phyloP scores from a whole-genome alignment of 2,329 filamentous ascomycete genomes.

The Drechslerella dactyloides region DNA sequence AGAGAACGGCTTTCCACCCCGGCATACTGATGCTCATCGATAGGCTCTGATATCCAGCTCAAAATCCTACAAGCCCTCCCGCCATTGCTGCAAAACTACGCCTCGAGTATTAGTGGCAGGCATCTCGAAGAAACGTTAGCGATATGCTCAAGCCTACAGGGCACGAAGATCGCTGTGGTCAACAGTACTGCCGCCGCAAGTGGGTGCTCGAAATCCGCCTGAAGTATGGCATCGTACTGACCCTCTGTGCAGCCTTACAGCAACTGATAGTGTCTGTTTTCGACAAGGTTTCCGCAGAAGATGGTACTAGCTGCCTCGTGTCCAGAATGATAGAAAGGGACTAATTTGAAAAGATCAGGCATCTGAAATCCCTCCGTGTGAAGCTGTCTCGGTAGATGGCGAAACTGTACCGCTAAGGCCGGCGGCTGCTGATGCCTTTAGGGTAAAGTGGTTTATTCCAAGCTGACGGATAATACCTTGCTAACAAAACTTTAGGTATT shows the following conservation, averaged over 20 bases:
- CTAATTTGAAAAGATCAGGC: slow-evolving; percentile 56
- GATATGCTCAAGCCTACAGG: slow-evolving; percentile 88
- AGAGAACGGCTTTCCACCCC: slow-evolving; percentile 19
- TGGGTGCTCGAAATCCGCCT: slow-evolving; percentile 29
- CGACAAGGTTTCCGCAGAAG: slow-evolving; percentile 84
- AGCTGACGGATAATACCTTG: not conserved
- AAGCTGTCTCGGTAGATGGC: slow-evolving; percentile 71
- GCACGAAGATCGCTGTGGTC: slow-evolving; percentile 89
- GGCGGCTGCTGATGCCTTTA: slow-evolving; percentile 83
- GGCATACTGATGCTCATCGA: slow-evolving; percentile 37
- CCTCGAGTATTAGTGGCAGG: slow-evolving; percentile 77
- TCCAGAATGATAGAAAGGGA: slow-evolving; percentile 1
- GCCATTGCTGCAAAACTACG: slow-evolving; percentile 87
- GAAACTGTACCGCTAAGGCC: slow-evolving; percentile 71
- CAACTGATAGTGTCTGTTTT: slow-evolving; percentile 92
- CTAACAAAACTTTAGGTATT: slow-evolving; percentile 67
- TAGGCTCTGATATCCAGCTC: slow-evolving; percentile 83
- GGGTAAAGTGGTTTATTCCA: slow-evolving; percentile 61
- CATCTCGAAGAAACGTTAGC: slow-evolving; percentile 82
- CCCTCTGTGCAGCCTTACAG: slow-evolving; percentile 67
- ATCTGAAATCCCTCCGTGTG: slow-evolving; percentile 65
- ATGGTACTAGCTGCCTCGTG: slow-evolving; percentile 65
- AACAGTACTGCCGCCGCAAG: slow-evolving; percentile 95
- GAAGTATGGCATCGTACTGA: slow-evolving; percentile 15
- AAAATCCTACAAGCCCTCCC: slow-evolving; percentile 94